Percentiles rank a stretch among this genome's conserved stretches.
phyloP scores from a whole-genome alignment of 352 stramenopile species.

The Phytopythium litorale region DNA sequence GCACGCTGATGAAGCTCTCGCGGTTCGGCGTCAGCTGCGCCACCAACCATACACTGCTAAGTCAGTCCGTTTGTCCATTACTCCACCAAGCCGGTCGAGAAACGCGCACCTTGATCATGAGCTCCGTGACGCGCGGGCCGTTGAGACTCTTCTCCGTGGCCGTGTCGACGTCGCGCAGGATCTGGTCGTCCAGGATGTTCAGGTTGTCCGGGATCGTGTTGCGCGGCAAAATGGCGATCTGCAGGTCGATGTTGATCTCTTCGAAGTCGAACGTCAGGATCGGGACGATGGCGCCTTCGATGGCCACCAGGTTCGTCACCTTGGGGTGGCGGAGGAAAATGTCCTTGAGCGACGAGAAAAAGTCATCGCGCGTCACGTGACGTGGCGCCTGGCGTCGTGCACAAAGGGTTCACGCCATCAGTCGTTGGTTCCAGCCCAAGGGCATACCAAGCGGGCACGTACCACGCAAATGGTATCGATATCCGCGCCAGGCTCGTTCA shows the following conservation, averaged over 20 bases:
- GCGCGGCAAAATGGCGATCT: constrained; percentile 94
- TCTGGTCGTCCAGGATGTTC: constrained; percentile 90
- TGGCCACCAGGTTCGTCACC: constrained; percentile 83
- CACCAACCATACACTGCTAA: not conserved
- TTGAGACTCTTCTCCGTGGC: constrained; percentile 90
- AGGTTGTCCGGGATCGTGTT: constrained; percentile 88
- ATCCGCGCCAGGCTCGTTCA: constrained; percentile 96
- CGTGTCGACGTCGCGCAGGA: constrained; percentile 83
- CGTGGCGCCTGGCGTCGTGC: constrained; percentile 70
- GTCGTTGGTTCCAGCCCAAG: no score
- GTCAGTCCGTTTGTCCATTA: not conserved
- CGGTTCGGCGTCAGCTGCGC: constrained; percentile 71
- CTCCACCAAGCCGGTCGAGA: not conserved
- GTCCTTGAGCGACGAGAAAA: constrained; percentile 93
- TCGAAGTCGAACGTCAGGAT: constrained; percentile 99
- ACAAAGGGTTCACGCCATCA: not conserved
- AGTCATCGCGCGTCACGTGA: constrained; percentile 94
- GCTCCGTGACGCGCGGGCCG: constrained; percentile 86
- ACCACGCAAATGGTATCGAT: constrained; percentile 97
- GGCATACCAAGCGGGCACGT: not conserved
- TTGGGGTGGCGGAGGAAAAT: constrained; percentile 92
- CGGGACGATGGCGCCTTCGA: constrained; percentile 92
- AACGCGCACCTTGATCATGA: constrained; percentile 81
- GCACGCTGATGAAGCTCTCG: constrained; percentile 85
- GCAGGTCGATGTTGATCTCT: constrained; percentile 98